Evolutionary conservation across 2,329 filamentous ascomycete genomes (phyloP).

Genomic region (Trichoderma breve): DNA sequence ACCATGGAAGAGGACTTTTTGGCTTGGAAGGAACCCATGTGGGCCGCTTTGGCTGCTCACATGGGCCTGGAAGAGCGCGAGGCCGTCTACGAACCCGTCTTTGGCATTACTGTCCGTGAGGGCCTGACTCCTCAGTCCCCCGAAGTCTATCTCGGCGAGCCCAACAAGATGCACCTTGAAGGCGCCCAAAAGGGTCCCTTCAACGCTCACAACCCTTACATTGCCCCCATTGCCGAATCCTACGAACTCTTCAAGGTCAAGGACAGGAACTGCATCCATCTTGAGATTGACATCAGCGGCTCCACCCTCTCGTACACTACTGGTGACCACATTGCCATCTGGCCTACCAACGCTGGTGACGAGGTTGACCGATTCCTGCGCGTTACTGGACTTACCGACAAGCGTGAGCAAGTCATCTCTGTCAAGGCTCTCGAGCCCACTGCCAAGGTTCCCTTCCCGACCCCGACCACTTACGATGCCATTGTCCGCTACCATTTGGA

Average conservation of each 20-base stretch:
- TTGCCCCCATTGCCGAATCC: slow-evolving; percentile 91
- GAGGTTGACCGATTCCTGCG: slow-evolving; percentile 89
- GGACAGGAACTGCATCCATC: slow-evolving; percentile 91
- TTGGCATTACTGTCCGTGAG: slow-evolving; percentile 74
- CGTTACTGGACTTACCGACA: slow-evolving; percentile 70
- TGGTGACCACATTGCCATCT: slow-evolving; percentile 94
- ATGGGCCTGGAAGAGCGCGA: slow-evolving; percentile 94
- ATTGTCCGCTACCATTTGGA: slow-evolving; percentile 95
- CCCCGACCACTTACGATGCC: slow-evolving; percentile 93
- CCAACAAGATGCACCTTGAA: slow-evolving; percentile 93
- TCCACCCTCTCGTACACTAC: slow-evolving; percentile 93
- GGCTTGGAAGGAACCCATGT: slow-evolving; percentile 99
- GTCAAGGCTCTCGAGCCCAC: slow-evolving; percentile 93
- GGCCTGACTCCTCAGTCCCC: slow-evolving; percentile 70
- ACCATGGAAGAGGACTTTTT: slow-evolving; percentile 99
- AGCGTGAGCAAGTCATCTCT: slow-evolving; percentile 77
- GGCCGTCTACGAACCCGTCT: slow-evolving; percentile 90
- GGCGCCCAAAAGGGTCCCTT: slow-evolving; percentile 81
- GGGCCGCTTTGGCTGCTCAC: slow-evolving; percentile 76
- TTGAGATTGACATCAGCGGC: slow-evolving; percentile 88
- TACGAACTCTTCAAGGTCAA: slow-evolving; percentile 84
- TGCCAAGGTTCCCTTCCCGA: slow-evolving; percentile 95
- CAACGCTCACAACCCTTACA: slow-evolving; percentile 95
- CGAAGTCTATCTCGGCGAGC: slow-evolving; percentile 91
- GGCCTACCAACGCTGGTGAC: slow-evolving; percentile 91